Base-by-base conservation (phyloP, 768 basidiomycete species). In the Neoboletus subvelutipes region DNA sequence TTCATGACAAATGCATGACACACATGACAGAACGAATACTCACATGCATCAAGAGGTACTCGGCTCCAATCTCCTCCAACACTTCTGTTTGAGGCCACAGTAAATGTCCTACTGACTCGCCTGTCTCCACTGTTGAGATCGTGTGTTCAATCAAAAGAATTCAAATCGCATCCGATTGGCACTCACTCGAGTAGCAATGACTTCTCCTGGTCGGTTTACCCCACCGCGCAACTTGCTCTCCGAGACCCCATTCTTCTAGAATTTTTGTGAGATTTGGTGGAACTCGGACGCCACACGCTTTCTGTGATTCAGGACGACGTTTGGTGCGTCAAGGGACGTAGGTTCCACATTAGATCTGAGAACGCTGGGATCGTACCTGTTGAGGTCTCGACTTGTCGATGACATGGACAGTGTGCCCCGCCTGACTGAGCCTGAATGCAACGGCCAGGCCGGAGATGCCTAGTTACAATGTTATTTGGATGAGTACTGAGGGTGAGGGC, bases 261-360 rank as follows among this genome's bases (percentile, higher is more conserved):
- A 84, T 70, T 47, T 76, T 76, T 46, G 81, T 82, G 74, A 84
- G 77, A 61, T 84, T 84, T 0, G 84, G 82, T 31, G 81, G 81
- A 5, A 82, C 72, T 24, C 78, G 75, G 13, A 78, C 64, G 13
- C 78, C 79, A 13, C 67, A 75, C 12, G 64, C 60, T 24, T 66
- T 69, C 75, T 78, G 45, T 45, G 11, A 22, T 39, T 18, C 40
- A 41, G 24, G 26, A 26, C 17, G 5, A n/a, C 15, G 11, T 13
- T 37, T 39, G 26, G 17, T 28, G 33, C 6, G 33, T 58, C 9
- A 37, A 33, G 20, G 29, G 26, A 46, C 20, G 9, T 24, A 13
- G 22, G 24, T 5, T 12, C 24, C 29, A 6, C n/a, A 12, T 24
- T 3, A 17, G 55, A 26, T 33, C 15, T 22, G 20, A 29, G 5